Conservation (phyloP, 208 protist species). For the Leishmania turanica region DNA sequence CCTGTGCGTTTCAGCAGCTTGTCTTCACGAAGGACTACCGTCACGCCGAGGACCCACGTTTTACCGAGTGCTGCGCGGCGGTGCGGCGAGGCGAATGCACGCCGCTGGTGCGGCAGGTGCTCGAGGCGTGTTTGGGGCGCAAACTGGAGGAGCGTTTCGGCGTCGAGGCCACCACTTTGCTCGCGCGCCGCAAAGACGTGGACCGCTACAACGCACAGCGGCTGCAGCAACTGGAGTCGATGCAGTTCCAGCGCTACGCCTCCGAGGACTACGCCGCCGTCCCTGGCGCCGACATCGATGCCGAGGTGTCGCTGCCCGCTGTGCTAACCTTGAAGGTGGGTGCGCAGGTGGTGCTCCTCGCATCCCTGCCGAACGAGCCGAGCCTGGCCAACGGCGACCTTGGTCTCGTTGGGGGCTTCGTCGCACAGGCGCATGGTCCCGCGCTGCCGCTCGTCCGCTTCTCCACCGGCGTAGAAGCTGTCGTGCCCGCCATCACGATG, state of each 20-base stretch:
- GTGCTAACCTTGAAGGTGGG: slow-evolving; percentile 63
- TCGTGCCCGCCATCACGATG: slow-evolving; percentile 52
- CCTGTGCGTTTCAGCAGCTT: slow-evolving; percentile 38
- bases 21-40: slow-evolving; percentile 48
- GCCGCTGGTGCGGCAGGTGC: slow-evolving; percentile 43
- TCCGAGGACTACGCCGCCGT: slow-evolving; percentile 77
- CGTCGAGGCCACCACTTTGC: slow-evolving; percentile 54
- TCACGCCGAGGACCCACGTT: slow-evolving; percentile 39
- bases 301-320: slow-evolving; percentile 53
- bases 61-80: slow-evolving; percentile 50
- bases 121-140: slow-evolving; percentile 42
- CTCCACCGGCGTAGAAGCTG: slow-evolving; percentile 38
- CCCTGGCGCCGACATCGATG: slow-evolving; percentile 60
- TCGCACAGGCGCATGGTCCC: slow-evolving; percentile 25
- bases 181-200: slow-evolving; percentile 54
- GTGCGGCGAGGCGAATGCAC: slow-evolving; percentile 66
- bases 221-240: slow-evolving; percentile 45
- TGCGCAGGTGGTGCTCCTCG: slow-evolving; percentile 77
- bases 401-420: slow-evolving; percentile 37
- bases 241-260: slow-evolving; percentile 55
- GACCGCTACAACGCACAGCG: slow-evolving; percentile 51
- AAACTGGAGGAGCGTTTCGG: slow-evolving; percentile 33
- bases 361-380: slow-evolving; percentile 40
- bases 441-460: slow-evolving; percentile 69
- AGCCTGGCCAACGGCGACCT: slow-evolving; percentile 41